Conservation (phyloP, 1,284 basidiomycete genomes). For the Cutaneotrichosporon sp. region DNA sequence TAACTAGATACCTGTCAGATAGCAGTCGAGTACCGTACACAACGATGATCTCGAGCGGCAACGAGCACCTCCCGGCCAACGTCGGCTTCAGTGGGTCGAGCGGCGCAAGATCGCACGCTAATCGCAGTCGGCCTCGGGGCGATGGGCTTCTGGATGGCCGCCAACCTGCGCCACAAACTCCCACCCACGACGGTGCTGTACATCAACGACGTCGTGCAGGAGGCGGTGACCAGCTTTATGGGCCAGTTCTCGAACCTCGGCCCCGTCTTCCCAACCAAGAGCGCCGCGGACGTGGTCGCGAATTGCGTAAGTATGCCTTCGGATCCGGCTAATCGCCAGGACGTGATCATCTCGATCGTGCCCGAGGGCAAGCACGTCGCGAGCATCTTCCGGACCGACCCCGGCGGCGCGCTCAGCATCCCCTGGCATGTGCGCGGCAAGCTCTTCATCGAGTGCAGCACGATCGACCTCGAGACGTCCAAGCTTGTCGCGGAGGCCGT, state of each 20-base stretch:
- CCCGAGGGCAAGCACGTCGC: constrained; percentile 15
- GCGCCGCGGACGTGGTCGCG: constrained; percentile 8
- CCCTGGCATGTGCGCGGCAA: constrained; percentile 6
- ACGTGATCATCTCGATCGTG: constrained; percentile 15
- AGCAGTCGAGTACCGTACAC: neutral
- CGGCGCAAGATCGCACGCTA: neutral
- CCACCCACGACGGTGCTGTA: neutral
- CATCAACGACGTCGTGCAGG: constrained; percentile 11
- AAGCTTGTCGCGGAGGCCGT: neutral
- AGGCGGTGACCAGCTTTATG: neutral
- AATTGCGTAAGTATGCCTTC: neutral
- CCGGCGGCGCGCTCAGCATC: neutral
- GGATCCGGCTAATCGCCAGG: neutral
- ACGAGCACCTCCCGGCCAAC: neutral
- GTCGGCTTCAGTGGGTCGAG: constrained; percentile 13
- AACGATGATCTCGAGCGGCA: neutral
- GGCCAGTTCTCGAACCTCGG: neutral
- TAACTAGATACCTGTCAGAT: too few species aligned
- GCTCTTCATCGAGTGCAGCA: constrained; percentile 17
- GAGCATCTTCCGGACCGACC: constrained; percentile 1
- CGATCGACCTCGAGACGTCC: constrained; percentile 16
- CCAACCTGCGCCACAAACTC: constrained; percentile 8
- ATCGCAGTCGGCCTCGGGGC: constrained; percentile 14
- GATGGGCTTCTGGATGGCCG: constrained; percentile 15
- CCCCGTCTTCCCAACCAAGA: neutral